Percentiles rank a stretch among this genome's conserved stretches.
Evolutionary conservation across 2,329 filamentous ascomycete species (phyloP).

Genomic region (Colletotrichum limetticola): DNA sequence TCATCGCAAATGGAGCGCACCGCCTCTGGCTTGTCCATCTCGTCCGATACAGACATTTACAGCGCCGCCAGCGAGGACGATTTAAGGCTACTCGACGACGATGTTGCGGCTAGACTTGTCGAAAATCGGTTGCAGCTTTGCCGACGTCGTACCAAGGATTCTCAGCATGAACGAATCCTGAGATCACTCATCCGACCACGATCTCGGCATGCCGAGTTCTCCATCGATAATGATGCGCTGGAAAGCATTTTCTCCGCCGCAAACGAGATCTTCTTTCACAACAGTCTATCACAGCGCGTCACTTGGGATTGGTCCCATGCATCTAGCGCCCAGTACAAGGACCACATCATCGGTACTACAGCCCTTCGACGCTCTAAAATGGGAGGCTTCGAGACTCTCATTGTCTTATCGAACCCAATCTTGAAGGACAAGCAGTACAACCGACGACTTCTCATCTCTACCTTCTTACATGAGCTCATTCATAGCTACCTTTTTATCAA

Average conservation of each 20-base stretch:
- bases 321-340: constrained; percentile 60
- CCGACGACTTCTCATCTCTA: constrained; percentile 69
- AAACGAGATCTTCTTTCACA: constrained; percentile 72
- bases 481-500: constrained; percentile 74
- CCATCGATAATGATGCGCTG: constrained; percentile 67
- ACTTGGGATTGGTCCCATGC: constrained; percentile 70
- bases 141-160: constrained; percentile 57
- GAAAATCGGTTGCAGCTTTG: constrained; percentile 57
- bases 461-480: constrained; percentile 74
- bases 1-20: constrained; percentile 57
- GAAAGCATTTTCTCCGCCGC: constrained; percentile 68
- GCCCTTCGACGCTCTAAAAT: constrained; percentile 61
- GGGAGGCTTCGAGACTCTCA: constrained; percentile 70
- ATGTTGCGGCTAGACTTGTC: constrained; percentile 60
- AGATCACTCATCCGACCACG: constrained; percentile 66
- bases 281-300: constrained; percentile 66
- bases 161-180: constrained; percentile 67
- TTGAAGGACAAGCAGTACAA: constrained; percentile 67
- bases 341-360: constrained; percentile 71
- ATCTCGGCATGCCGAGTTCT: constrained; percentile 56
- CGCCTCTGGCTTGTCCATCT: constrained; percentile 60
- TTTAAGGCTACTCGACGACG: constrained; percentile 55
- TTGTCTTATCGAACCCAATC: constrained; percentile 69
- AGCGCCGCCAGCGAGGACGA: constrained; percentile 42
- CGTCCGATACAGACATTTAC: constrained; percentile 49